Evolutionary conservation across 495 filamentous ascomycete genomes (phyloP), one percentile per base, ranked within the genome.

Genomic region (Rusavskia elegans): DNA sequence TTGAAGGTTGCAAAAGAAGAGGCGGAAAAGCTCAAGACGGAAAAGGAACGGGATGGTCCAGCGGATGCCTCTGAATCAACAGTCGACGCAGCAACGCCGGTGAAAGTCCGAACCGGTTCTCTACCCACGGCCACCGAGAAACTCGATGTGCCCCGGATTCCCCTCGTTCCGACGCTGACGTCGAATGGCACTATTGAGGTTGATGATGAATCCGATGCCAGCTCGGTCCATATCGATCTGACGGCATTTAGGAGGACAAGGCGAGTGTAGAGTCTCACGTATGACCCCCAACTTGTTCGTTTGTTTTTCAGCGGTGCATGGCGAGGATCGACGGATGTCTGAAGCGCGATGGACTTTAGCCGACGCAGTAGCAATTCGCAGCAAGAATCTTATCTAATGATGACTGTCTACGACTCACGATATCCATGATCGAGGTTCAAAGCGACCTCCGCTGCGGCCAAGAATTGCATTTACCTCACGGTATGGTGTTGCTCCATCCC

Each of bases 1-100:
- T 59, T 69, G 6, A 61, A 68, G n/a, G 57, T 71, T 17, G 64
- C 66, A 10, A 61, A 55, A 14, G 63, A 62, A 13, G 72, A 76
- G 58, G 67, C 72, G 1, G 55, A 63, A 23, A 68, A 62, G 25
- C 58, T 75, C 11, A 55, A 60, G 39, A 57, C 56, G 13, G 57
- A 64, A 36, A 38, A 57, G 27, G 53, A 30, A 10, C 54, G 64
- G 39, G 57, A 63, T 42, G 50, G 59, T 29, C 29, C 19, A 21
- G 40, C 17, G 14, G 36, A 21, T 14, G 14, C 17, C 27, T 9
- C 23, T n/a, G 27, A 49, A 36, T 16, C 27, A 10, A 37, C n/a
- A n/a, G 40, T 48, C 39, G 29, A 35, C 19, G 25, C 36, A 5
- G 37, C 35, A 16, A 10, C 39, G 14, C 44, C 32, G 13, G 49